Base-by-base conservation (phyloP, 345 rosid species). In the Camelina hispida region DNA sequence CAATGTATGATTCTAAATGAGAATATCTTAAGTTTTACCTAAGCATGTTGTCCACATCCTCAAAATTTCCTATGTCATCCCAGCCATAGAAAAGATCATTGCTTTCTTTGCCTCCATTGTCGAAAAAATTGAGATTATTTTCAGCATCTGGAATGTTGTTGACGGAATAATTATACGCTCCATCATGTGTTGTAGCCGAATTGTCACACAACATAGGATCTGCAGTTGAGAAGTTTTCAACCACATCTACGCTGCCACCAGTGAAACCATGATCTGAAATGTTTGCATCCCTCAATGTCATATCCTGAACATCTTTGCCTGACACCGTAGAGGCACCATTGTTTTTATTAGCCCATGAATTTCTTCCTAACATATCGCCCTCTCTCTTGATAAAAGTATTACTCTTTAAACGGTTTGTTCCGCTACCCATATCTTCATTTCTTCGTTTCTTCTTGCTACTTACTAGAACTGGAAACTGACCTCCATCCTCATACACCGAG, bases 1-100 rank as follows among this genome's bases (percentile, higher is more conserved):
- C 50, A 22, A 40, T 28, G 56, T 14, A 22, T 43, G 56, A 78
- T 12, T 40, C 50, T 25, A 9, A 25, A 58, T 50, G 53, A 69
- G 17, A 42, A 23, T 55, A 53, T 71, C 9, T 28, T 25, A 71
- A 71, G 0, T 4, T 43, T 80, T 76, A 93, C 98, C 98, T 87
- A 65, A 93, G 90, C 92, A 93, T 89, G 79, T 83, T 83, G 83
- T 93, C 91, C 74, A 93, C 91, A 81, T 93, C 98, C 82, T 91
- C 98, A 80, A 93, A 91, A 77, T 87, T 89, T 44, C 85, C 97
- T 17, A 93, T 84, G 62, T 93, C 97, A 69, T 86, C 86, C 98
- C 97, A 93, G 30, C 84, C 90, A 80, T 87, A 93, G 66, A 86
- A 82, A 30, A 89, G 89, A 69, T 86, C 95, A 54, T 72, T 77